A percentile compares a stretch with the other conserved stretches of the same genome.
phyloP scores from a whole-genome alignment of 495 filamentous ascomycete genomes.

The Xylaria grammica region DNA sequence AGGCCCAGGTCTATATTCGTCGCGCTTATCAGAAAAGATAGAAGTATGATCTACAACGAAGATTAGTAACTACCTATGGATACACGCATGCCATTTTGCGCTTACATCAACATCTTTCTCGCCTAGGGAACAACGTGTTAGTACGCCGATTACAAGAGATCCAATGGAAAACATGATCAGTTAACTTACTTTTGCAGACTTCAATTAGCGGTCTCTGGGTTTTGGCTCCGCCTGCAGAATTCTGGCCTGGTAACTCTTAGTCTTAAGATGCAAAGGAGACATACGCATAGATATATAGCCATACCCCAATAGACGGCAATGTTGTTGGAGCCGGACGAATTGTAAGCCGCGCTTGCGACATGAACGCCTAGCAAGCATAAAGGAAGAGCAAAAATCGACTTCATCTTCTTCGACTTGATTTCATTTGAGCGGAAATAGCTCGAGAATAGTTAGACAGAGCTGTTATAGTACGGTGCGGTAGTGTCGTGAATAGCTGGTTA shows the following conservation, averaged over 20 bases:
- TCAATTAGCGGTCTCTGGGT: constrained; percentile 29
- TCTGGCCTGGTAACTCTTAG: constrained; percentile 26
- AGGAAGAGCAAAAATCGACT: background rate
- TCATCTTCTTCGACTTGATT: background rate
- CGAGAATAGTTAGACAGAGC: background rate
- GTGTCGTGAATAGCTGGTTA: background rate
- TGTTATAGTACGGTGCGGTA: no score
- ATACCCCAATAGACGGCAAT: constrained; percentile 66
- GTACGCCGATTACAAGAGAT: constrained; percentile 51
- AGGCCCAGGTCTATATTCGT: background rate
- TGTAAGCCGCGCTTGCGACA: constrained; percentile 48
- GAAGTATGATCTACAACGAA: constrained; percentile 57
- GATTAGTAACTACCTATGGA: constrained; percentile 5
- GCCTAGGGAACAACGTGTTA: background rate
- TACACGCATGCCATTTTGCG: background rate
- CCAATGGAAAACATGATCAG: constrained; percentile 61
- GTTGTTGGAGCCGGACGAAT: constrained; percentile 56
- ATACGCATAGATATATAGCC: background rate
- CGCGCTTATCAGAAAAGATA: constrained; percentile 54
- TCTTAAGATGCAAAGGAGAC: background rate
- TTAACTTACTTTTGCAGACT: constrained; percentile 29
- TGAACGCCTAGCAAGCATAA: background rate
- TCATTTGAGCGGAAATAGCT: background rate
- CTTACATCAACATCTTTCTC: constrained; percentile 8
- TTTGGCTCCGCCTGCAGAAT: constrained; percentile 25